Evolutionary conservation across 2,329 filamentous ascomycete genomes (phyloP), one percentile per base, ranked within the genome.

Genomic region (Periconia digitata): DNA sequence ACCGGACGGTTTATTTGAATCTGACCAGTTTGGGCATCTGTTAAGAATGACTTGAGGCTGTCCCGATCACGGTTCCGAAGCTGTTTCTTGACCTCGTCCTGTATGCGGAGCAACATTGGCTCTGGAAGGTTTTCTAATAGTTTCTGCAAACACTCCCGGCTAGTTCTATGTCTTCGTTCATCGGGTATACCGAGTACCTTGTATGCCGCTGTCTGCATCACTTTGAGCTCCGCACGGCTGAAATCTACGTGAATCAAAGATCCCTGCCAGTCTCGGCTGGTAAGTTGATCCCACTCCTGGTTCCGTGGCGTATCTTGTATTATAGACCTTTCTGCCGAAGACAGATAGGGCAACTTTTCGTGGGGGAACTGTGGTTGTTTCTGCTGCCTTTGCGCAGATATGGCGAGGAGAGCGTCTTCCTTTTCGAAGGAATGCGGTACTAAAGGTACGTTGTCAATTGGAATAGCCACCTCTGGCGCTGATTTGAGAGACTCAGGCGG

Each of bases 221-320:
- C 18, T 12, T 49, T 46, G 4, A 70, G 23, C 43, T 72, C 70
- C 29, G 44, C 48, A 2, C 52, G 23, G 13, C 55, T 59, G 32
- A 72, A 69, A 32, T 71, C 69, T 1, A 71, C 60, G 39, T 72
- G 70, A 13, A 72, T 18, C 2, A 65, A 21, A 16, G 49, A 43
- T 0, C 67, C 62, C 50, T 66, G 58, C 69, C 69, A 72, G 2
- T 54, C 40, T 2, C 57, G 55, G 22, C 62, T 53, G 2, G 34
- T 40, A 1, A 55, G 23, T 36, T 58, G 55, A 32, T 68, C 56
- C 66, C 67, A 72, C 1, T 58, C 53, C 17, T 52, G 58, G 6
- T 47, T 45, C n/a, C 32, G 13, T 2, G 53, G 35, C 0, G 53
- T 43, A 1, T 54, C 39, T 13, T 47, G 57, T 13, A 69, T 44